A percentile compares a stretch with the other conserved stretches of the same genome.
phyloP scores from a whole-genome alignment of 1,139 yeast species.

The Pichia sp. region DNA sequence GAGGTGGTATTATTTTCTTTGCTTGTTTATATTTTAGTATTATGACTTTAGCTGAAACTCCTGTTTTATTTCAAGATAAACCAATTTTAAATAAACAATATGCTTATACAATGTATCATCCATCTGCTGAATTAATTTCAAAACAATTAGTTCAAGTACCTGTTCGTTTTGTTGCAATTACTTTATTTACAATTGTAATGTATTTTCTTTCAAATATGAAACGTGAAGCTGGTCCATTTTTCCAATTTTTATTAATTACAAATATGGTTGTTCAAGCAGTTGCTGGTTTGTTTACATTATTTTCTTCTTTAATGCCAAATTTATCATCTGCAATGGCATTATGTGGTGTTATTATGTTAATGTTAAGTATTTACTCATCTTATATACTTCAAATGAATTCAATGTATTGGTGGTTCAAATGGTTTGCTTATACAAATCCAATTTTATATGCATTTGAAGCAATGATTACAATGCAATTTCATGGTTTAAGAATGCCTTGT shows the following conservation, averaged over 20 bases:
- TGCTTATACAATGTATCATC: slow-evolving; percentile 38
- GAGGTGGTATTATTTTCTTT: slow-evolving; percentile 38
- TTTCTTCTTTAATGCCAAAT: slow-evolving; percentile 43
- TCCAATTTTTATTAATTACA: slow-evolving; percentile 37
- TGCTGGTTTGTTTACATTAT: slow-evolving; percentile 40
- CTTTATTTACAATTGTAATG: slow-evolving; percentile 33
- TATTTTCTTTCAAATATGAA: slow-evolving; percentile 39
- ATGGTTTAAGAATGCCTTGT: slow-evolving; percentile 48
- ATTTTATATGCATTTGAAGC: slow-evolving; percentile 51
- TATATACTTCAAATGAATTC: slow-evolving; percentile 51
- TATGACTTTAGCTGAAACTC: slow-evolving; percentile 37
- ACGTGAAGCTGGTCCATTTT: slow-evolving; percentile 38
- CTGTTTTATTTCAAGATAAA: slow-evolving; percentile 36
- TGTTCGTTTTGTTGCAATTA: slow-evolving; percentile 31
- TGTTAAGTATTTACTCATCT: slow-evolving; percentile 46
- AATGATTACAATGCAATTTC: slow-evolving; percentile 48
- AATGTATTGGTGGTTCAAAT: slow-evolving; percentile 60
- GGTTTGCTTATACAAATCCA: slow-evolving; percentile 55
- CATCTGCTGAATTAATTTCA: slow-evolving; percentile 42
- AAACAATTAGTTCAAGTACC: slow-evolving; percentile 37
- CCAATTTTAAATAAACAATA: slow-evolving; percentile 41
- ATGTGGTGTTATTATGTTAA: slow-evolving; percentile 43
- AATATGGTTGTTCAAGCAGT: slow-evolving; percentile 37
- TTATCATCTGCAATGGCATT: slow-evolving; percentile 46
- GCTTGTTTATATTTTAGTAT: slow-evolving; percentile 40